Evolutionary conservation across 441 rosid species (phyloP).

Genomic region (Aleurites moluccanus): DNA sequence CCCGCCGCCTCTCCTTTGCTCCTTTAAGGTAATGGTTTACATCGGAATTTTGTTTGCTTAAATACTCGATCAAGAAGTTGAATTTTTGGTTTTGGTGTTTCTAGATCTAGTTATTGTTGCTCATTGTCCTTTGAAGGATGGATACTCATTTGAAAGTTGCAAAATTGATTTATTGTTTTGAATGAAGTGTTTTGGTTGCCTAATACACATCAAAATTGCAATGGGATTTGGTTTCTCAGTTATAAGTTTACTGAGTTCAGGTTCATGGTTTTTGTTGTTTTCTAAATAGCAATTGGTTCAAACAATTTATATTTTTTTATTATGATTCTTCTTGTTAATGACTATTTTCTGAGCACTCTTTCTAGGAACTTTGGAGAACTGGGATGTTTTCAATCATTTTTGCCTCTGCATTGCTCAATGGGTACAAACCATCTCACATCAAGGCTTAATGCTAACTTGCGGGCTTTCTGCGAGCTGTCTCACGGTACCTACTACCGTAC

Average conservation of each 20-base stretch:
- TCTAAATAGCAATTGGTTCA: not conserved
- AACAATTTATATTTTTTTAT: not conserved
- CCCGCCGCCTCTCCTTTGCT: conserved; percentile 54
- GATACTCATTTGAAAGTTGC: not conserved
- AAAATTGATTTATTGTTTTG: not conserved
- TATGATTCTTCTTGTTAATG: not conserved
- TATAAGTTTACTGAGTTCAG: not conserved
- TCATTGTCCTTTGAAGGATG: not conserved
- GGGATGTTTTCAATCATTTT: conserved; percentile 65
- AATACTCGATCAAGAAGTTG: not conserved
- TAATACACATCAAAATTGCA: not conserved
- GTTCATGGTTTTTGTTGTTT: not conserved
- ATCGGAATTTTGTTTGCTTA: not conserved
- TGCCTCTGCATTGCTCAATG: conserved; percentile 57
- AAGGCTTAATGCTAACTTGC: conserved; percentile 58
- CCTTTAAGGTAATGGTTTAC: conserved; percentile 46
- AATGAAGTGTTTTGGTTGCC: not conserved
- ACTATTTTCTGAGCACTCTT: not conserved
- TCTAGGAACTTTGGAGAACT: conserved; percentile 72
- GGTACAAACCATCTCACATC: conserved; percentile 58
- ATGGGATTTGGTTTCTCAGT: not conserved
- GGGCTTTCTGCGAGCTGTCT: conserved; percentile 91
- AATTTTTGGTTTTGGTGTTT: not conserved
- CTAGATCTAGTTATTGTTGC: not conserved
- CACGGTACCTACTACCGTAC: conserved; percentile 92